These are phyloP conservation scores for Geranomyces michiganensis DNA, from an alignment of 192 early-diverging fungal species.

Conservation along the genomic window DNA sequence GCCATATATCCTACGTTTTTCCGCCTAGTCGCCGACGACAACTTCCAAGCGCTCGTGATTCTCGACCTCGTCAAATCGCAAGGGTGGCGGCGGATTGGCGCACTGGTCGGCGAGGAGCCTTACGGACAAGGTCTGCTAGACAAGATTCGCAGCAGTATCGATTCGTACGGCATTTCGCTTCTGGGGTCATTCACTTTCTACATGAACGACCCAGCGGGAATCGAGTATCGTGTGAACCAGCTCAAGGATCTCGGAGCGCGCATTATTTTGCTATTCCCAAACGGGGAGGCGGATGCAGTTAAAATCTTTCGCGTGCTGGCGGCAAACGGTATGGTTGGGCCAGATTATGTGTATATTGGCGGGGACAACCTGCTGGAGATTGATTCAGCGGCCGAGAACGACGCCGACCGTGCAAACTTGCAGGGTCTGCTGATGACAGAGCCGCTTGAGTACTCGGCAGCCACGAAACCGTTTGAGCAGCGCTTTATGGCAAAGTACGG, in stretches of 20 bases:
- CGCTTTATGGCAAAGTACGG: background rate
- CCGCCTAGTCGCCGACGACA: conserved; percentile 42
- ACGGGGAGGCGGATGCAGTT: conserved; percentile 18
- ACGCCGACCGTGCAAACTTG: conserved; percentile 4
- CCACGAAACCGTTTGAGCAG: background rate
- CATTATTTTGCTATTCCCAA: conserved; percentile 12
- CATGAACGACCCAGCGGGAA: conserved; percentile 7
- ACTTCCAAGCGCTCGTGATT: conserved; percentile 39
- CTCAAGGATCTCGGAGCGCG: conserved; percentile 24
- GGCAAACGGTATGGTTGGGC: conserved; percentile 21
- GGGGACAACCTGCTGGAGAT: conserved; percentile 23
- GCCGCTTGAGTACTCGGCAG: conserved; percentile 22
- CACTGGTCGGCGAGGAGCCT: background rate
- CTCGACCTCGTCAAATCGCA: conserved; percentile 22
- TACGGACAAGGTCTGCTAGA: conserved; percentile 26
- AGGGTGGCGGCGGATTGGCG: conserved; percentile 31
- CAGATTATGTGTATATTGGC: conserved; percentile 30
- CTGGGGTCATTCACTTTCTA: conserved; percentile 12
- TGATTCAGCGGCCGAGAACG: background rate
- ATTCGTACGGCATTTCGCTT: background rate
- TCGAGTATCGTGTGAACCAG: conserved; percentile 15
- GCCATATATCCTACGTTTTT: conserved; percentile 43
- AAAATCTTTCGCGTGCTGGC: conserved; percentile 12
- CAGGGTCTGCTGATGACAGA: conserved; percentile 27
- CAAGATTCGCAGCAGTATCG: background rate